phyloP scores from a whole-genome alignment of 441 rosid species.

The Adansonia gregorii region DNA sequence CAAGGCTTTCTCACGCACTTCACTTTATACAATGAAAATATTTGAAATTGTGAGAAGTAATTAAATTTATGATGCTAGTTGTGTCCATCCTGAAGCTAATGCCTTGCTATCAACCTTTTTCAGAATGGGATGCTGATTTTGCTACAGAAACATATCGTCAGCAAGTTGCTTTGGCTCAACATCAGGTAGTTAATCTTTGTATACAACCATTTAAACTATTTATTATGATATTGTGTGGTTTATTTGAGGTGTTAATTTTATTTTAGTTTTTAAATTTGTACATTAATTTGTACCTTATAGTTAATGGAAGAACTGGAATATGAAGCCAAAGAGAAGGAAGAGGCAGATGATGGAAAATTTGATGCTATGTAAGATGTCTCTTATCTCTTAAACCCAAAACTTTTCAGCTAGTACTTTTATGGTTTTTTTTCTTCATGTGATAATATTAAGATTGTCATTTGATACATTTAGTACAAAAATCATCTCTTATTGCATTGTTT shows the following conservation, averaged over 20 bases:
- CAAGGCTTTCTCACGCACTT: neutral
- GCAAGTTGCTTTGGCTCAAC: conserved; percentile 91
- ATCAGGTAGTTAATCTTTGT: conserved; percentile 63
- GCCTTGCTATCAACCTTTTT: conserved; percentile 30
- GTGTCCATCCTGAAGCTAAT: conserved; percentile 30
- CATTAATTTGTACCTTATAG: conserved; percentile 45
- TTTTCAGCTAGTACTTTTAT: neutral
- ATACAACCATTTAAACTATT: neutral
- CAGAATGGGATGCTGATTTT: conserved; percentile 99
- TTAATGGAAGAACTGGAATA: conserved; percentile 91
- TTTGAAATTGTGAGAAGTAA: neutral
- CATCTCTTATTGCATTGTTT: neutral
- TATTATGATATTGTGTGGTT: conserved; percentile 2
- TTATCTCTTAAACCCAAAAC: conserved; percentile 33
- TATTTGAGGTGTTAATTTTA: conserved; percentile 29
- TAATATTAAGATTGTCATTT: neutral
- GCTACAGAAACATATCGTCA: conserved; percentile 99
- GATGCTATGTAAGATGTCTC: conserved; percentile 65
- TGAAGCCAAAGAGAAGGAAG: conserved; percentile 89
- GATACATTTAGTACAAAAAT: neutral
- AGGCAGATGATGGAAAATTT: conserved; percentile 56
- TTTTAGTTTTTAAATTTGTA: conserved; percentile 20
- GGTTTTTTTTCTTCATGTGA: neutral
- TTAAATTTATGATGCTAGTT: conserved; percentile 1
- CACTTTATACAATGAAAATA: neutral